Percentiles rank a stretch among this genome's conserved stretches.
These are phyloP conservation scores for Elongisporangium prolatum DNA, from an alignment of 352 stramenopile species.

Conservation along the genomic window DNA sequence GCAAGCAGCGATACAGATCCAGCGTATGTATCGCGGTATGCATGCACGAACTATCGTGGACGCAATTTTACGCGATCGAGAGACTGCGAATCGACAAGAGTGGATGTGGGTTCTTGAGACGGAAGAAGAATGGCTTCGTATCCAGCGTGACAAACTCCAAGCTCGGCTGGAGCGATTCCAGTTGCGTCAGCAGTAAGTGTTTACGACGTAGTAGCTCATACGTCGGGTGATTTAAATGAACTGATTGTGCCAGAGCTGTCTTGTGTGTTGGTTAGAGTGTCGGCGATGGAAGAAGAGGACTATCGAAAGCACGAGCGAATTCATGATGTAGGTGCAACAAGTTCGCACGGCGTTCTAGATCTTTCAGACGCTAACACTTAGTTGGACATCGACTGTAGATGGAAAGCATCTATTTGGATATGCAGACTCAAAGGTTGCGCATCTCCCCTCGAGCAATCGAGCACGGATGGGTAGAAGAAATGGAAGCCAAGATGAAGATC, in stretches of 20 bases:
- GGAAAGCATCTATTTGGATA: conserved; percentile 78
- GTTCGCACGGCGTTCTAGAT: background rate
- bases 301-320: conserved; percentile 53
- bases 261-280: conserved; percentile 28
- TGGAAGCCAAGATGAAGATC: conserved; percentile 66
- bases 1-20: conserved; percentile 41
- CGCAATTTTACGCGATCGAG: conserved; percentile 41
- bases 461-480: conserved; percentile 78
- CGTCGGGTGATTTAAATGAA: background rate
- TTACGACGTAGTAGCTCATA: background rate
- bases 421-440: conserved; percentile 67
- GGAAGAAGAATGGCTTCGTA: conserved; percentile 63
- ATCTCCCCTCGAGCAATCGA: conserved; percentile 75
- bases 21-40: conserved; percentile 66
- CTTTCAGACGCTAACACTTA: background rate
- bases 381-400: conserved; percentile 25
- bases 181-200: conserved; percentile 43
- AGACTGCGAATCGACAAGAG: conserved; percentile 61
- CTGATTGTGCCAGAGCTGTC: background rate
- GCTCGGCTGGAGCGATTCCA: conserved; percentile 47
- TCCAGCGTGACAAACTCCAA: conserved; percentile 53
- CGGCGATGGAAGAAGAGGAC: conserved; percentile 61
- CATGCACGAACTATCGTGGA: conserved; percentile 29
- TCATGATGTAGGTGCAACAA: conserved; percentile 40
- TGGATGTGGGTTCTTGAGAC: conserved; percentile 63